Conservation (phyloP, 1,284 basidiomycete genomes). For the Fomitiporia mediterranea region DNA sequence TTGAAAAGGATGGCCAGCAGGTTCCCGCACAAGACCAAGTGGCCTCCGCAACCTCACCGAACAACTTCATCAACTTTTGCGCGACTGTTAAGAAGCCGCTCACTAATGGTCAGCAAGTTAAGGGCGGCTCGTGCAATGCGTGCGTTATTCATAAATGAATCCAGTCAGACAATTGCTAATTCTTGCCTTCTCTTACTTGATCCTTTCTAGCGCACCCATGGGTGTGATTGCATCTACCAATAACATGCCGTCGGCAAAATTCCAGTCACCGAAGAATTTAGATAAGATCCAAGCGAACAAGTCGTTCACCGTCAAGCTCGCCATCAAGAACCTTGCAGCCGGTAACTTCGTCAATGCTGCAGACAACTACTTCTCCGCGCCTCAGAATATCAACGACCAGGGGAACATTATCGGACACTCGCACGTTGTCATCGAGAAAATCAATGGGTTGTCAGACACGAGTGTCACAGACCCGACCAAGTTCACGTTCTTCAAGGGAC, state of each 20-base stretch:
- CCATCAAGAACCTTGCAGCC: conserved; percentile 39
- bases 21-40: conserved; percentile 33
- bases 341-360: conserved; percentile 54
- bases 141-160: not conserved
- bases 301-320: conserved; percentile 47
- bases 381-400: conserved; percentile 37
- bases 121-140: conserved; percentile 55
- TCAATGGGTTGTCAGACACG: conserved; percentile 42
- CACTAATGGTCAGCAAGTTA: conserved; percentile 44
- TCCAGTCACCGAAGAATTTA: conserved; percentile 45
- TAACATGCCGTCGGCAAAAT: conserved; percentile 54
- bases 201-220: conserved; percentile 38
- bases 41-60: conserved; percentile 43
- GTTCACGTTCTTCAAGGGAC: conserved; percentile 62
- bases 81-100: conserved; percentile 33
- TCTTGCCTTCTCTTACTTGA: not conserved
- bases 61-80: conserved; percentile 56
- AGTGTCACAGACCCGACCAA: conserved; percentile 42
- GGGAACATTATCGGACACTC: conserved; percentile 51
- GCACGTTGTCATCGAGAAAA: conserved; percentile 51
- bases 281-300: conserved; percentile 41
- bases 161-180: not conserved
- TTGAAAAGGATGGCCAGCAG: conserved; percentile 43
- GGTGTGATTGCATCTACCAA: conserved; percentile 43
- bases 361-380: conserved; percentile 45